These are phyloP conservation scores for Penicillium sp. DNA, from an alignment of 2,329 filamentous ascomycete species.

Conservation along the genomic window DNA sequence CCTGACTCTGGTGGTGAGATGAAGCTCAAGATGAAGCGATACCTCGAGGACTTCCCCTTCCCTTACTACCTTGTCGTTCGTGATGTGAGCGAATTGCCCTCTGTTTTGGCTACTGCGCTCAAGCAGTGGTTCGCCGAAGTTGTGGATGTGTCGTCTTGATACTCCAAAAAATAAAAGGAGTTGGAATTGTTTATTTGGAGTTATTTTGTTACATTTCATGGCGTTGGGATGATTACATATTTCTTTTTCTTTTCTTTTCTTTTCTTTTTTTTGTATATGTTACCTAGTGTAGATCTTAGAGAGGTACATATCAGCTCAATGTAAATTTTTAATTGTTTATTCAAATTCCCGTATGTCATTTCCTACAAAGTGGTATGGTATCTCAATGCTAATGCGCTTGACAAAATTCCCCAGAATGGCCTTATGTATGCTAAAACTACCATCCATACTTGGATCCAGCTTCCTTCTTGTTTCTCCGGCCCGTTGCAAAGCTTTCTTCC, in stretches of 20 bases:
- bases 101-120: slow-evolving; percentile 79
- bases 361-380: slow-evolving; percentile 9
- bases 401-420: background rate
- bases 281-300: slow-evolving; percentile 9
- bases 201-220: slow-evolving; percentile 18
- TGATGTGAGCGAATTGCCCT: slow-evolving; percentile 84
- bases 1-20: slow-evolving; percentile 56
- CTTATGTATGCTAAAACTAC: slow-evolving; percentile 40
- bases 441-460: slow-evolving; percentile 82
- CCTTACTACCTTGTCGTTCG: slow-evolving; percentile 94
- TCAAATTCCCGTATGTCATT: background rate
- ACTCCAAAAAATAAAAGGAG: slow-evolving; percentile 13
- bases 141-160: slow-evolving; percentile 45
- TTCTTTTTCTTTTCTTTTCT: slow-evolving; percentile 9
- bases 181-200: slow-evolving; percentile 17
- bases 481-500: slow-evolving; percentile 86
- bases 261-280: slow-evolving; percentile 15
- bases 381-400: slow-evolving; percentile 10
- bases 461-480: slow-evolving; percentile 75
- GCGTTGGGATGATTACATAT: slow-evolving; percentile 2
- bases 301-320: background rate
- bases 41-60: slow-evolving; percentile 95
- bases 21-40: slow-evolving; percentile 77
- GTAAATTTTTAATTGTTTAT: slow-evolving; percentile 2
- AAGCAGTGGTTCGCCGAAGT: slow-evolving; percentile 91